Conservation (phyloP, 2,329 filamentous ascomycete genomes). For the Coniochaeta hoffmannii region DNA sequence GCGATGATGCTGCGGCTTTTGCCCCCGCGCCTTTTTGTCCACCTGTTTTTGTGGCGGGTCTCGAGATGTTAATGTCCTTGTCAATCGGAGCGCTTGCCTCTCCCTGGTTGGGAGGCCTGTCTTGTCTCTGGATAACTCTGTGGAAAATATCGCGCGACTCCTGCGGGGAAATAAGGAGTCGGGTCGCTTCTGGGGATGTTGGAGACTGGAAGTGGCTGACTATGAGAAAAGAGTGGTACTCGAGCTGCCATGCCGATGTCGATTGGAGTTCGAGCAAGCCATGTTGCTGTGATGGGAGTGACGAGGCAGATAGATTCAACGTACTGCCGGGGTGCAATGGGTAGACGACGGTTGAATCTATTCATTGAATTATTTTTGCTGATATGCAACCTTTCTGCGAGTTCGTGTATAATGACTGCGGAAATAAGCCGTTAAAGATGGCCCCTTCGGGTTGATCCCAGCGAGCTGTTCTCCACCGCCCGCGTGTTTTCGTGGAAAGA, state of each 20-base stretch:
- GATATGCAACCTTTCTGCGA: not conserved
- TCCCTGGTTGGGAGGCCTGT: slow-evolving; percentile 7
- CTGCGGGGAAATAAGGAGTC: not conserved
- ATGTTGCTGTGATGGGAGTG: slow-evolving; percentile 9
- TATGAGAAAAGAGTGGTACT: not conserved
- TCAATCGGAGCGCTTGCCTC: slow-evolving; percentile 7
- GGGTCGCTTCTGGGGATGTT: slow-evolving; percentile 2
- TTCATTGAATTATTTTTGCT: slow-evolving; percentile 20
- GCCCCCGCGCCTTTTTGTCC: not conserved
- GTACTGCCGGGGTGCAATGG: slow-evolving; percentile 19
- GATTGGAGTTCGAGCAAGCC: slow-evolving; percentile 21
- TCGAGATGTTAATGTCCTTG: slow-evolving; percentile 5
- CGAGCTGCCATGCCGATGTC: not conserved
- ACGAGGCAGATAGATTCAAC: slow-evolving; percentile 14
- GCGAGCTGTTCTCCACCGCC: not conserved
- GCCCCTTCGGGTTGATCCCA: not conserved
- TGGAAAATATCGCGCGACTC: not conserved
- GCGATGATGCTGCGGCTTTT: not conserved
- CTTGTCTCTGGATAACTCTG: slow-evolving; percentile 3
- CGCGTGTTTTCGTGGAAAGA: not conserved
- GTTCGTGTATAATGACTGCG: not conserved
- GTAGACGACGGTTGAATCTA: slow-evolving; percentile 50
- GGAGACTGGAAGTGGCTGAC: not conserved
- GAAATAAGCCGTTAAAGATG: no score
- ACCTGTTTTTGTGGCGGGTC: not conserved